Base-by-base conservation (phyloP, 306 rosid genomes). In the Trichosanthes truncata region DNA sequence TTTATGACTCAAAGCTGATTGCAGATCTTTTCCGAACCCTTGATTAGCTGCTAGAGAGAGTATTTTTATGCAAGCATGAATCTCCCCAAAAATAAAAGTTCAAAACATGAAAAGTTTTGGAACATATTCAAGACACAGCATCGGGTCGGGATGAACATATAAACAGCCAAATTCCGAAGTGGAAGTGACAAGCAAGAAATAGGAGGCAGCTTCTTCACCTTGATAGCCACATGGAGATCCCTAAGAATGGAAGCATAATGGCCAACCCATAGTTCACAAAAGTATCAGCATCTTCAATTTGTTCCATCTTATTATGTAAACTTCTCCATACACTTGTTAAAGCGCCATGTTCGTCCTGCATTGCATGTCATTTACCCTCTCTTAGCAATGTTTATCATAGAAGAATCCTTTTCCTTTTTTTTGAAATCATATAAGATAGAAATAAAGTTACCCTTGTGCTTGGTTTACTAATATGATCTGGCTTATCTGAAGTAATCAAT, bases 251-350 rank as follows among this genome's bases (percentile, higher is more conserved):
- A 81, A 90, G 80, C 89, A 92, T 87, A 63, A 81, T 81, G 68
- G 83, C 81, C 83, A 95, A 85, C 60, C 97, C 90, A 49, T 87
- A 91, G 81, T 71, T 80, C 89, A 95, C 92, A 57, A 92, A 82
- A 53, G 90, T 65, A 82, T 95, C 96, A 1, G 63, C 61, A 62
- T 91, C 83, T 87, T 88, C 89, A 53, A 87, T 68, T 40, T 82
- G 76, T 77, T 79, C 81, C 69, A 88, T 69, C 78, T 74, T 87
- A 68, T 81, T 46, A 71, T 81, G 82, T 25, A 90, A 63, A 78
- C 76, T 52, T 67, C 80, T 85, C 92, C 93, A 84, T 56, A 82
- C 17, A 36, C 83, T 82, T 62, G 86, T 78, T 80, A 74, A 65
- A 69, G 83, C 83, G 25, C 83, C 84, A n/a, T 10, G 81, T 48